These are phyloP conservation scores for Vachellia collinsii DNA, from an alignment of 306 rosid species.

Conservation along the genomic window DNA sequence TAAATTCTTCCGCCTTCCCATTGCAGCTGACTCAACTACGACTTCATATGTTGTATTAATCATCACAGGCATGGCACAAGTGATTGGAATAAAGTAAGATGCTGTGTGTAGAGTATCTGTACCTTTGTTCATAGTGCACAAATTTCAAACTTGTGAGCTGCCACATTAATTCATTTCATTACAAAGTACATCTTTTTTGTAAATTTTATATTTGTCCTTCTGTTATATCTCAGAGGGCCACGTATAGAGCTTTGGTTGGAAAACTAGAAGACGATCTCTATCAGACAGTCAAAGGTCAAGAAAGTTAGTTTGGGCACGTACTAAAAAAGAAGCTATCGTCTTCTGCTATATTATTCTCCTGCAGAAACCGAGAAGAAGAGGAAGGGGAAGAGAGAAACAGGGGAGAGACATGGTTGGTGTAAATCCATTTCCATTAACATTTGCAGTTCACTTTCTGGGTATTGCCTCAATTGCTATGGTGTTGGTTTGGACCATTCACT, in stretches of 20 bases:
- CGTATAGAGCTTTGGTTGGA: slow-evolving; percentile 35
- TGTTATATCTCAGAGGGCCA: background rate
- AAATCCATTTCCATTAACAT: slow-evolving; percentile 63
- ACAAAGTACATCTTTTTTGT: no score
- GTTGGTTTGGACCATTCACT: slow-evolving; percentile 66
- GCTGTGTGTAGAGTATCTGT: background rate
- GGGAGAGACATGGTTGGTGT: slow-evolving; percentile 48
- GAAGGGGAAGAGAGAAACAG: background rate
- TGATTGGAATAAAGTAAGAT: background rate
- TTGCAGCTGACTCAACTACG: background rate
- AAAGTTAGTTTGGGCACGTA: background rate
- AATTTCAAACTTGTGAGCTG: no score
- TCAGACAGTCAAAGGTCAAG: slow-evolving; percentile 35
- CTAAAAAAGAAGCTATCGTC: background rate
- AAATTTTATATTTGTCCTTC: no score
- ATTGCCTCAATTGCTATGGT: slow-evolving; percentile 52
- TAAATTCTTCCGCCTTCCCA: background rate
- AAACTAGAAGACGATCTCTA: background rate
- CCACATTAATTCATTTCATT: no score
- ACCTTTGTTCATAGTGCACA: background rate
- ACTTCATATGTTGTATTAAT: no score
- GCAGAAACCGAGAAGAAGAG: background rate
- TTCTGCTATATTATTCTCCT: background rate
- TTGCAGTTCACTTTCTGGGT: slow-evolving; percentile 59
- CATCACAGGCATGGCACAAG: no score